Percentiles rank a stretch among this genome's conserved stretches.
Evolutionary conservation across 179 eudicot species (phyloP).

Genomic region (Carnegiea gigantea): DNA sequence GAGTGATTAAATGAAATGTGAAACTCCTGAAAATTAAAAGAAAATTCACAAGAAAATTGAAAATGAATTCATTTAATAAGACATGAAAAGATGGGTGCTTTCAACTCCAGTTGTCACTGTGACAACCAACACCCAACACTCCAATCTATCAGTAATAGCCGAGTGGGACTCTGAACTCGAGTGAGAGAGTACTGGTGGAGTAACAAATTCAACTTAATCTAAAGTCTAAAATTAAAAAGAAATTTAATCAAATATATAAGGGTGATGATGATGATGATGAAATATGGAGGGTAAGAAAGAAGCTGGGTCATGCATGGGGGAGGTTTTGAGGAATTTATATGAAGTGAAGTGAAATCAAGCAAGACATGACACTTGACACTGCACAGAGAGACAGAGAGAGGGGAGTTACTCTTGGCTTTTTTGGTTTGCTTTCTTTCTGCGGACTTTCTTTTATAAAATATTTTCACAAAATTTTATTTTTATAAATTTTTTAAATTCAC

Average conservation of each 20-base stretch:
- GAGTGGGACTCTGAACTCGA: conserved; percentile 11
- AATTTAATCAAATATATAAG: not conserved
- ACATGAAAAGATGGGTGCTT: conserved; percentile 98
- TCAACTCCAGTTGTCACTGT: conserved; percentile 83
- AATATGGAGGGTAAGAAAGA: not conserved
- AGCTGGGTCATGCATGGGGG: not conserved
- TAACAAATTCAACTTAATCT: not conserved
- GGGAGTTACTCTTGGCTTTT: not conserved
- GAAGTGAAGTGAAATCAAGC: conserved; percentile 45
- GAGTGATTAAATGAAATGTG: not conserved
- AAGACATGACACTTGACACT: conserved; percentile 34
- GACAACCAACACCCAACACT: conserved; percentile 58
- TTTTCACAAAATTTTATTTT: too few relatives aligned
- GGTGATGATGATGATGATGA: not conserved
- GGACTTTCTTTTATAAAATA: too few relatives aligned
- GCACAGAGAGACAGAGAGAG: conserved; percentile 12
- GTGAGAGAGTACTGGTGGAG: not conserved
- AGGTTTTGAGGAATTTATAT: conserved; percentile 20
- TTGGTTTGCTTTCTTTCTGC: conserved; percentile 17
- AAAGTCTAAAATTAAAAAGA: not conserved
- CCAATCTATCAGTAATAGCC: not conserved
- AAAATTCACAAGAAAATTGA: not conserved
- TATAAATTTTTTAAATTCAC: too few relatives aligned
- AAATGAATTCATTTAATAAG: conserved; percentile 35
- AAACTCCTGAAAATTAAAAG: not conserved